Evolutionary conservation across 441 rosid species (phyloP).

Genomic region (Breynia disticha): DNA sequence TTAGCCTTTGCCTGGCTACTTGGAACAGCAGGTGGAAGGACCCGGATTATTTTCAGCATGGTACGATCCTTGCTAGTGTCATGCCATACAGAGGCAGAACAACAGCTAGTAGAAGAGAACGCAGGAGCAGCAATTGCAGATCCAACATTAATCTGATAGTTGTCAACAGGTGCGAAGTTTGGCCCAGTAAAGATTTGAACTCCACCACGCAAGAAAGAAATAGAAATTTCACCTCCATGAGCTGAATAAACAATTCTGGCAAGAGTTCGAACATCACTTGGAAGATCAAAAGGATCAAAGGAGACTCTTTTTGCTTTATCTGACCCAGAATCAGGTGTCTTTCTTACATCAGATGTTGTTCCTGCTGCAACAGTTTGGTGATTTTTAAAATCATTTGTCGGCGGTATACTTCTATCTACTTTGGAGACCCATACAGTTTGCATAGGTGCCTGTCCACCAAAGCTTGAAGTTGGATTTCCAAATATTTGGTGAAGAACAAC

Average conservation of each 20-base stretch:
- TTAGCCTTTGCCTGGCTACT: conserved; percentile 68
- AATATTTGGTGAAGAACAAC: conserved; percentile 97
- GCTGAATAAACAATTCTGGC: conserved; percentile 97
- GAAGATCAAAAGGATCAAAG: conserved; percentile 98
- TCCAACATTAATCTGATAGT: conserved; percentile 92
- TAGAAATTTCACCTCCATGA: conserved; percentile 97
- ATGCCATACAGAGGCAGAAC: conserved; percentile 99
- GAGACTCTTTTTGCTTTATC: conserved; percentile 62
- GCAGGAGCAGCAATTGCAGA: conserved; percentile 98
- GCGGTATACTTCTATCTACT: conserved; percentile 94
- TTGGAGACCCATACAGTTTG: conserved; percentile 97
- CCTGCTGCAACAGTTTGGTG: conserved; percentile 50
- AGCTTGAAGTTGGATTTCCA: conserved; percentile 90
- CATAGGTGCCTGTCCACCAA: conserved; percentile 94
- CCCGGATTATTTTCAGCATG: conserved; percentile 84
- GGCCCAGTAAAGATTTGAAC: conserved; percentile 98
- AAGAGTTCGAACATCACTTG: conserved; percentile 92
- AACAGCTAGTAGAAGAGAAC: conserved; percentile 98
- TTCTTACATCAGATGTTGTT: conserved; percentile 43
- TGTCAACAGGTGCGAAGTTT: conserved; percentile 75
- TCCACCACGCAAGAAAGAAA: conserved; percentile 95
- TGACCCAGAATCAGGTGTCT: conserved; percentile 40
- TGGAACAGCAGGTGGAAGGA: conserved; percentile 91
- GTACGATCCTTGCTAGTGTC: conserved; percentile 77
- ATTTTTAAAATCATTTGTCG: conserved; percentile 69